Evolutionary conservation across 148 eudicot species (phyloP).

Genomic region (Talinum fruticosum): DNA sequence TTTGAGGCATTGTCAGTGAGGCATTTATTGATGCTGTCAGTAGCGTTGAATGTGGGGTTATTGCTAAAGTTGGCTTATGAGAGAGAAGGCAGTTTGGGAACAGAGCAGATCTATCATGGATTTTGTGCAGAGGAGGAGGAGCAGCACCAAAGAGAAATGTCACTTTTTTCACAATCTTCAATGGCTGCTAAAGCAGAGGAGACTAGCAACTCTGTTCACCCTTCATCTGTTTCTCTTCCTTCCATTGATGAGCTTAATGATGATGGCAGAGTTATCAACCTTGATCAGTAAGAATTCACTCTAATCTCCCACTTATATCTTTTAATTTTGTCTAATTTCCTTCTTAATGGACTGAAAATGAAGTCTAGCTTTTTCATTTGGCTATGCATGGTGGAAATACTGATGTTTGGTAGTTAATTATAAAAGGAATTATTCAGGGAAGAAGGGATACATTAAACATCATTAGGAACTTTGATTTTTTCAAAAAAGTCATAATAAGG

Average conservation of each 20-base stretch:
- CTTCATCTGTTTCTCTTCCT: constrained; percentile 9
- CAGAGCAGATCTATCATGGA: constrained; percentile 27
- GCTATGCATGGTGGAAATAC: constrained; percentile 24
- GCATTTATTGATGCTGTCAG: constrained; percentile 59
- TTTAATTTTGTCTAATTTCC: background rate
- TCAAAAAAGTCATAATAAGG: background rate
- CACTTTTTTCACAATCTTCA: constrained; percentile 23
- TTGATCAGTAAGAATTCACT: constrained; percentile 60
- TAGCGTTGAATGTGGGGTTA: constrained; percentile 72
- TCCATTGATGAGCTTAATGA: constrained; percentile 21
- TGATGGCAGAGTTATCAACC: constrained; percentile 46
- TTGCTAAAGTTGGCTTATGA: constrained; percentile 44
- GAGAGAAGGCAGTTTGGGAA: constrained; percentile 31
- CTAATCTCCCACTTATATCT: background rate
- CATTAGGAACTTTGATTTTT: background rate
- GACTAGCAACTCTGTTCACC: constrained; percentile 2
- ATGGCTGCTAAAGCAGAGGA: constrained; percentile 23
- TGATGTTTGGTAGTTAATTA: constrained; percentile 8
- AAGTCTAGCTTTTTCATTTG: background rate
- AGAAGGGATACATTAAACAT: background rate
- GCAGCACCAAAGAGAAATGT: background rate
- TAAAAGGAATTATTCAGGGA: background rate
- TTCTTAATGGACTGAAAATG: background rate
- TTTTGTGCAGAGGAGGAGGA: constrained; percentile 28
- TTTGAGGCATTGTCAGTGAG: constrained; percentile 32